Conservation (phyloP, 1,284 basidiomycete genomes). For the Sutorius eximius region DNA sequence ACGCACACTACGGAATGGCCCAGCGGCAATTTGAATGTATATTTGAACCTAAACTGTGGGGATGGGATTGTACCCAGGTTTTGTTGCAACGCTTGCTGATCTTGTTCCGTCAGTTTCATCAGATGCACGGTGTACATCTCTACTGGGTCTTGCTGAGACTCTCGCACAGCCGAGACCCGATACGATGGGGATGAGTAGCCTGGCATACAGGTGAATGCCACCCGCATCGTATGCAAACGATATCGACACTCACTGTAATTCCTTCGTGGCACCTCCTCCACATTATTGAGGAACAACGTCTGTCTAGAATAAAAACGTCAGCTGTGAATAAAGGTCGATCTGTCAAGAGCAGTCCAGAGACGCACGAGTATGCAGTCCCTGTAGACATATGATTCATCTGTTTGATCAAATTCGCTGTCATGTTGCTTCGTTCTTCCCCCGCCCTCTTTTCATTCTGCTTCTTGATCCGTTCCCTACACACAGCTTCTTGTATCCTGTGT, state of each 20-base stretch:
- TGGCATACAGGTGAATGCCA: neutral
- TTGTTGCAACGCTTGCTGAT: slow-evolving; percentile 44
- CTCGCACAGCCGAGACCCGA: slow-evolving; percentile 15
- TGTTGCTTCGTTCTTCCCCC: slow-evolving; percentile 14
- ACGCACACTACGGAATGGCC: slow-evolving; percentile 40
- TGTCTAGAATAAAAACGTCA: slow-evolving; percentile 17
- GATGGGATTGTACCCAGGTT: slow-evolving; percentile 39
- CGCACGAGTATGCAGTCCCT: slow-evolving; percentile 11
- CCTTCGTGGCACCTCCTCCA: slow-evolving; percentile 1
- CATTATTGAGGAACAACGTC: slow-evolving; percentile 12
- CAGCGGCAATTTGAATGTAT: slow-evolving; percentile 38
- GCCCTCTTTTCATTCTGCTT: neutral
- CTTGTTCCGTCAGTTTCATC: slow-evolving; percentile 41
- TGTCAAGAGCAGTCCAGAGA: neutral
- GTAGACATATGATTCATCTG: slow-evolving; percentile 23
- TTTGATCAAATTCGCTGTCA: slow-evolving; percentile 28
- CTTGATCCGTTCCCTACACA: neutral
- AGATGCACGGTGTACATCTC: slow-evolving; percentile 37
- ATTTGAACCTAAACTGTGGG: slow-evolving; percentile 30
- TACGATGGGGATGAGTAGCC: slow-evolving; percentile 7
- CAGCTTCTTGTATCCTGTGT: slow-evolving; percentile 10
- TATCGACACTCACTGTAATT: slow-evolving; percentile 1
- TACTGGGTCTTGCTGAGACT: slow-evolving; percentile 25
- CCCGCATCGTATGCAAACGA: neutral
- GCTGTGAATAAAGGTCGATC: neutral